Conservation (phyloP, 139 green algal genomes). For the Picochlorum sp. region DNA sequence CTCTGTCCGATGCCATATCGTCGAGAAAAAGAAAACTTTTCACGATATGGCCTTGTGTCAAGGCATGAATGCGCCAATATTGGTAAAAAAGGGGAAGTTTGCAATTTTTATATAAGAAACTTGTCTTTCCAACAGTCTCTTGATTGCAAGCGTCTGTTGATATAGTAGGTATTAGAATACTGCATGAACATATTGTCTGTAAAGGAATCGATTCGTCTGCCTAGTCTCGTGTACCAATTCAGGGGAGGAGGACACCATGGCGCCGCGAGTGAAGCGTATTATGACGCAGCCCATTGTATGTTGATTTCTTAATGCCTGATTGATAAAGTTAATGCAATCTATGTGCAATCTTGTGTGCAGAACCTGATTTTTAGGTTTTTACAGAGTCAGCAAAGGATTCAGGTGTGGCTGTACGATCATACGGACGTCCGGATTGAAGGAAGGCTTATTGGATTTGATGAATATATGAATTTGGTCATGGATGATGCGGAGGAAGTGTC, state of each 20-base stretch:
- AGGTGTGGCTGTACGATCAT: conserved; percentile 98
- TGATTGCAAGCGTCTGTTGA: no score
- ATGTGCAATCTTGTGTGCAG: conserved; percentile 14
- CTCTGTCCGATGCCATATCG: no score
- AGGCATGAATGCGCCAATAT: no score
- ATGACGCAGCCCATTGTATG: conserved; percentile 82
- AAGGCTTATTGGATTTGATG: conserved; percentile 79
- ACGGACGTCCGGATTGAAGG: conserved; percentile 86
- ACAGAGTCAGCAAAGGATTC: conserved; percentile 85
- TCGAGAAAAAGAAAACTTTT: no score
- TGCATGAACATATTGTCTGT: no score
- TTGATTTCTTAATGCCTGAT: neutral
- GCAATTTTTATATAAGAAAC: no score
- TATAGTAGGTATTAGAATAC: no score
- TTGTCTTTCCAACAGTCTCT: no score
- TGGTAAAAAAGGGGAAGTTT: no score
- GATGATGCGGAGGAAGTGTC: conserved; percentile 97
- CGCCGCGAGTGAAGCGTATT: conserved; percentile 61
- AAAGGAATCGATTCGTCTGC: no score
- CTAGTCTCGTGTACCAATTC: neutral
- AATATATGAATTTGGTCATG: conserved; percentile 99
- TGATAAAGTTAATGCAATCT: neutral
- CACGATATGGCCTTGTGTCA: no score
- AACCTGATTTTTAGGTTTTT: conserved; percentile 99
- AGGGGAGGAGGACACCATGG: conserved; percentile 24